These are phyloP conservation scores for Globisporangium rhizosaccharum DNA, from an alignment of 352 stramenopile genomes.

Conservation along the genomic window DNA sequence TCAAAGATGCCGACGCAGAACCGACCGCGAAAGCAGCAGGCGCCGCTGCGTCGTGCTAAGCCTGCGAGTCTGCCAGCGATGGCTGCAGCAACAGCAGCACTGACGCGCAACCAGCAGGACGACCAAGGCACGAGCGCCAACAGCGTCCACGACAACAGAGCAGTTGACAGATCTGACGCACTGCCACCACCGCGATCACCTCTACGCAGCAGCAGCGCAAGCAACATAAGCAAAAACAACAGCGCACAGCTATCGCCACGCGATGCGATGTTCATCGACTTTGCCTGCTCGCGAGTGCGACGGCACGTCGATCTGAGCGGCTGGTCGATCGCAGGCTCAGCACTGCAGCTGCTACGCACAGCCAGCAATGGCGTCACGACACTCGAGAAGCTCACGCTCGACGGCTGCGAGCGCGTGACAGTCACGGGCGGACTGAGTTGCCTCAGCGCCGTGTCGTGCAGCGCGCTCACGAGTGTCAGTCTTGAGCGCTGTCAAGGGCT, in stretches of 20 bases:
- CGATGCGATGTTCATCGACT: constrained; percentile 15
- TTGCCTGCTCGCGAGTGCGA: constrained; percentile 19
- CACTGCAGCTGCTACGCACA: constrained; percentile 26
- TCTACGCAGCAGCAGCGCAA: background rate
- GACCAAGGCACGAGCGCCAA: constrained; percentile 9
- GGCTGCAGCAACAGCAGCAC: background rate
- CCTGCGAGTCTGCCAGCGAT: constrained; percentile 4
- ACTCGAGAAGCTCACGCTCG: constrained; percentile 20
- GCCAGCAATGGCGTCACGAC: background rate
- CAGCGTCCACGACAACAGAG: background rate
- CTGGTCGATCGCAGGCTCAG: constrained; percentile 41
- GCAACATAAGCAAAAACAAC: background rate
- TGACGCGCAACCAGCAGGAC: constrained; percentile 10
- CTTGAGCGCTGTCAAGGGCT: constrained; percentile 21
- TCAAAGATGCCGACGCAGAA: constrained; percentile 1
- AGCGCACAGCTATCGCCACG: constrained; percentile 6
- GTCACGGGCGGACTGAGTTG: constrained; percentile 6
- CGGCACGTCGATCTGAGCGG: constrained; percentile 46
- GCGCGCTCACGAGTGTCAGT: constrained; percentile 9
- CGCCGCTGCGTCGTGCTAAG: background rate
- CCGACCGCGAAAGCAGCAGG: background rate
- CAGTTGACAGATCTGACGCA: background rate
- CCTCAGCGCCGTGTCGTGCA: constrained; percentile 1
- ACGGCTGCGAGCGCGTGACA: constrained; percentile 22
- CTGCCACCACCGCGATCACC: background rate